Evolutionary conservation across 2,329 filamentous ascomycete genomes (phyloP).

Genomic region (Sporothrix humicola): DNA sequence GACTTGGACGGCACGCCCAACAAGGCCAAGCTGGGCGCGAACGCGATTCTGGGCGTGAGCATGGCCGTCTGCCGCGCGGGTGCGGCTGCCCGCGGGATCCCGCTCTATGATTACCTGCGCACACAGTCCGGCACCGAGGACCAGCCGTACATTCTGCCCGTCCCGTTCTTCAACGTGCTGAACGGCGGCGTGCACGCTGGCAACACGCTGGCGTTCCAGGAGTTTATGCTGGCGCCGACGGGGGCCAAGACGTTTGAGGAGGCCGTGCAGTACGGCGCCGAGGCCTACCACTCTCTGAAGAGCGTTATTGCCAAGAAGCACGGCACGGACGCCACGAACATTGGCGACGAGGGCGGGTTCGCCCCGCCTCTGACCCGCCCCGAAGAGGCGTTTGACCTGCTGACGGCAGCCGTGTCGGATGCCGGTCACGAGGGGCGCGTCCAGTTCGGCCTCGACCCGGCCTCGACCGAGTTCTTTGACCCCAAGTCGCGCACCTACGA

Average conservation of each 20-base stretch:
- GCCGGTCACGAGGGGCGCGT: background rate
- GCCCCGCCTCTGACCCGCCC: background rate
- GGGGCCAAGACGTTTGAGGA: background rate
- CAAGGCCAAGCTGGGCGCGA: conserved; percentile 64
- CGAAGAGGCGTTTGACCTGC: background rate
- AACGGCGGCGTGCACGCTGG: background rate
- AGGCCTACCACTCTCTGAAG: background rate
- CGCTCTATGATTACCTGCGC: background rate
- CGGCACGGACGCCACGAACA: background rate
- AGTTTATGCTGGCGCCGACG: conserved; percentile 9
- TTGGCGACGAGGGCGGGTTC: conserved; percentile 8
- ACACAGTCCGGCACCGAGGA: background rate
- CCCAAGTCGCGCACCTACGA: conserved; percentile 44
- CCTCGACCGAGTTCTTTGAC: conserved; percentile 48
- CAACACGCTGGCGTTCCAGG: background rate
- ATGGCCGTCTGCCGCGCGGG: background rate
- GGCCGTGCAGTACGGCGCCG: background rate
- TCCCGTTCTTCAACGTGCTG: background rate
- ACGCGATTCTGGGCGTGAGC: conserved; percentile 64
- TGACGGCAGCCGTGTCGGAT: background rate
- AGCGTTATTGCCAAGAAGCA: background rate
- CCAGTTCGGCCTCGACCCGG: conserved; percentile 49
- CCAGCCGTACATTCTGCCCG: background rate
- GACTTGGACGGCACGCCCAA: conserved; percentile 63
- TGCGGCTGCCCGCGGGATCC: background rate